phyloP scores from a whole-genome alignment of 2,329 filamentous ascomycete genomes.

The Ophiostoma sp. region DNA sequence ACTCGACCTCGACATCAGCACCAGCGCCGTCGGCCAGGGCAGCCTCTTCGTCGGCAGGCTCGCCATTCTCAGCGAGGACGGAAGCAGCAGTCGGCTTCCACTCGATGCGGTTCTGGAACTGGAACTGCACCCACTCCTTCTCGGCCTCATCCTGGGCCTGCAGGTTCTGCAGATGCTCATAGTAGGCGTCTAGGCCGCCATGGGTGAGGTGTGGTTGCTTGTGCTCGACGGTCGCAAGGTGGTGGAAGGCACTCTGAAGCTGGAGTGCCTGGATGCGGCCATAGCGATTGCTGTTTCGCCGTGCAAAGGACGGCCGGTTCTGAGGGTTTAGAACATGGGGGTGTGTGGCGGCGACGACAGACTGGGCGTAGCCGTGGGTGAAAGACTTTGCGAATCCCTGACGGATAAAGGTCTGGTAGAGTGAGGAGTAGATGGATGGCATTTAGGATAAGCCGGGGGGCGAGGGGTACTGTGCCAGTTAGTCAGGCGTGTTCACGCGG shows the following conservation, averaged over 20 bases:
- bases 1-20: conserved; percentile 9
- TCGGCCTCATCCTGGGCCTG: conserved; percentile 62
- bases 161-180: conserved; percentile 79
- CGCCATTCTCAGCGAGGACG: conserved; percentile 45
- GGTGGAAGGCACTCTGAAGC: conserved; percentile 73
- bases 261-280: conserved; percentile 56
- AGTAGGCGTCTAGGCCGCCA: conserved; percentile 80
- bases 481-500: conserved; percentile 1
- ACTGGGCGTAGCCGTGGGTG: conserved; percentile 96
- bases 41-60: conserved; percentile 25
- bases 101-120: conserved; percentile 81
- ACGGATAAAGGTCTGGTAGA: conserved; percentile 81
- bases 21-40: conserved; percentile 31
- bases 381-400: conserved; percentile 96
- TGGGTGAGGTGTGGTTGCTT: conserved; percentile 47
- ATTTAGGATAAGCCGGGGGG: conserved; percentile 77
- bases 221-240: conserved; percentile 52
- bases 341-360: conserved; percentile 90
- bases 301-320: conserved; percentile 58
- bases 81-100: conserved; percentile 65
- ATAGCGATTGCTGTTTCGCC: conserved; percentile 51
- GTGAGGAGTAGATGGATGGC: conserved; percentile 64
- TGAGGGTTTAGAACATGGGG: conserved; percentile 69
- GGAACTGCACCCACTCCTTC: conserved; percentile 85
- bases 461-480: conserved; percentile 44